Conservation (phyloP, 257 asterid genomes). For the Gentiana straminea region DNA sequence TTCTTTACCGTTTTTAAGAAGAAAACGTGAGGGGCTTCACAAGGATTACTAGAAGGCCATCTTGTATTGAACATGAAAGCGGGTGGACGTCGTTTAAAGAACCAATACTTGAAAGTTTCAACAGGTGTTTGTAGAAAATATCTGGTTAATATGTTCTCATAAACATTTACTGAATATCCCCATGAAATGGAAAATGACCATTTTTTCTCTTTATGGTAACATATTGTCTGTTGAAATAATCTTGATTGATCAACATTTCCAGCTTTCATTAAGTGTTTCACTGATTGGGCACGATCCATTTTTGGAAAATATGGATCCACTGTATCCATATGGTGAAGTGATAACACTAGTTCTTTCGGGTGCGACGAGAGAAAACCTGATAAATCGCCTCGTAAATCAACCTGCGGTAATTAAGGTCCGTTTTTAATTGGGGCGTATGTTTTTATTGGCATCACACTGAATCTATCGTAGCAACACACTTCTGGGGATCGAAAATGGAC, state of each 20-base stretch:
- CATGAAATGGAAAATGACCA: constrained; percentile 75
- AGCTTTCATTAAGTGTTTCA: constrained; percentile 63
- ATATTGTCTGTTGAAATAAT: constrained; percentile 58
- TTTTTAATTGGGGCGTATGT: too few species aligned
- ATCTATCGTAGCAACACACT: too few species aligned
- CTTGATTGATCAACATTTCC: constrained; percentile 58
- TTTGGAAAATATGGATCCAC: constrained; percentile 55
- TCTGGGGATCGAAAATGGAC: too few species aligned
- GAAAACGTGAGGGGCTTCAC: constrained; percentile 7
- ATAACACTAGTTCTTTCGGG: constrained; percentile 43
- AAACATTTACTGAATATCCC: constrained; percentile 67
- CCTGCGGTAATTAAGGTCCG: too few species aligned
- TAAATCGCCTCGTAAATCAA: constrained; percentile 51
- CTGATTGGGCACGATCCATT: constrained; percentile 33
- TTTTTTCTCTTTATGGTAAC: constrained; percentile 32
- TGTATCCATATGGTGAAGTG: constrained; percentile 68
- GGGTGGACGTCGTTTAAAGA: constrained; percentile 18
- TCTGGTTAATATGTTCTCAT: constrained; percentile 44
- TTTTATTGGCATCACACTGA: too few species aligned
- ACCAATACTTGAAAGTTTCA: constrained; percentile 47
- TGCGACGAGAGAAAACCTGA: constrained; percentile 63
- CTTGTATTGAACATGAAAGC: constrained; percentile 41
- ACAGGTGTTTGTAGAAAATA: constrained; percentile 46
- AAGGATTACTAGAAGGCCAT: background rate
- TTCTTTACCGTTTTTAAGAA: background rate